A percentile compares a stretch with the other conserved stretches of the same genome.
These are phyloP conservation scores for Diaporthe sp. DNA, from an alignment of 2,329 filamentous ascomycete genomes.

Conservation along the genomic window DNA sequence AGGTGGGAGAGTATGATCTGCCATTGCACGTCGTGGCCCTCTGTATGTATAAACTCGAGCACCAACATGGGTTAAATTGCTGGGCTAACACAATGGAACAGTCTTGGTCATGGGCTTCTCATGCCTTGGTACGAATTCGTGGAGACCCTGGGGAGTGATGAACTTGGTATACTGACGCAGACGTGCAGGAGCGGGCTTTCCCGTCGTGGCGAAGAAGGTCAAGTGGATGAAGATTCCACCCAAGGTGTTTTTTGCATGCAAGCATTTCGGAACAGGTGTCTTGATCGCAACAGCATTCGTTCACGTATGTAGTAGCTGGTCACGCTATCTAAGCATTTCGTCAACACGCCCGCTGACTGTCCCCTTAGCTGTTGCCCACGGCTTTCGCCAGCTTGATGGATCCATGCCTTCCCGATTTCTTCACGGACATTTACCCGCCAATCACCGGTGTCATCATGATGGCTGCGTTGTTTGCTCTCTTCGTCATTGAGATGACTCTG, in stretches of 20 bases:
- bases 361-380: conserved; percentile 67
- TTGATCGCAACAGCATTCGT: conserved; percentile 81
- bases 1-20: conserved; percentile 58
- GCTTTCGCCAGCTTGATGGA: conserved; percentile 68
- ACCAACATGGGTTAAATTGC: background rate
- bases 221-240: conserved; percentile 70
- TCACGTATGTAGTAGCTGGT: conserved; percentile 62
- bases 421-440: conserved; percentile 71
- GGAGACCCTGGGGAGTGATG: background rate
- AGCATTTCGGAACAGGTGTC: conserved; percentile 79
- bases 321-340: background rate
- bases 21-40: conserved; percentile 57
- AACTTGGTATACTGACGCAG: conserved; percentile 10
- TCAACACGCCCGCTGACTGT: background rate
- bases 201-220: conserved; percentile 68
- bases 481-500: conserved; percentile 74
- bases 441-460: conserved; percentile 77
- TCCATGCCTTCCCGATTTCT: conserved; percentile 71
- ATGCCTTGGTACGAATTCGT: conserved; percentile 51
- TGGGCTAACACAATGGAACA: conserved; percentile 42
- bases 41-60: conserved; percentile 48
- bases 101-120: conserved; percentile 58
- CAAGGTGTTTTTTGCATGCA: conserved; percentile 72
- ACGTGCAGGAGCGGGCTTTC: conserved; percentile 59
- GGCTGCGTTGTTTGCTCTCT: conserved; percentile 71